A percentile compares a stretch with the other conserved stretches of the same genome.
These are phyloP conservation scores for Sphenostylis stenocarpa DNA, from an alignment of 306 rosid species.

Conservation along the genomic window DNA sequence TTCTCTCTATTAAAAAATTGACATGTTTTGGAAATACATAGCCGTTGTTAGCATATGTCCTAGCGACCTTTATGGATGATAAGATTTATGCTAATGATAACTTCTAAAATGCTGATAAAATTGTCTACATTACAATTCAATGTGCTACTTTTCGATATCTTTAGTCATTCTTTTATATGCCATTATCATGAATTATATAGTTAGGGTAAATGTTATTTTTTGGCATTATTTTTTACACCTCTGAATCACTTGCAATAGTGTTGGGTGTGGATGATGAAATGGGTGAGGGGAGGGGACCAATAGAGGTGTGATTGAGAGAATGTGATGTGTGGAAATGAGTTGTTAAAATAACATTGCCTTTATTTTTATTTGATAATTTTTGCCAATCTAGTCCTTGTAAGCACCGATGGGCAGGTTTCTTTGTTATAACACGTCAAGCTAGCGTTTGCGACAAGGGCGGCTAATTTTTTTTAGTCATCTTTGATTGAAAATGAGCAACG, in stretches of 20 bases:
- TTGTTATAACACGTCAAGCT: neutral
- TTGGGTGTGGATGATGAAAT: neutral
- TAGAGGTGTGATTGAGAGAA: neutral
- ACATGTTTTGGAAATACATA: neutral
- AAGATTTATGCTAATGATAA: neutral
- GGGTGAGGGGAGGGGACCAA: neutral
- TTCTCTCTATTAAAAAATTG: neutral
- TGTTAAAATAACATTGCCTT: neutral
- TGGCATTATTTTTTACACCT: neutral
- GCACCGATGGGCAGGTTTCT: neutral
- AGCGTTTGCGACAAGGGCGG: neutral
- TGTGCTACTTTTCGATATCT: neutral
- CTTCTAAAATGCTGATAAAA: slow-evolving; percentile 1
- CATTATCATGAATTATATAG: neutral
- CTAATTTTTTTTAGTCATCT: neutral
- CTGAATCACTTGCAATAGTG: neutral
- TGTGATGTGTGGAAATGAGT: neutral
- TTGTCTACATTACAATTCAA: neutral
- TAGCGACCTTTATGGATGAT: neutral
- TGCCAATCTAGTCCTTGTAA: neutral
- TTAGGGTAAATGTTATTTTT: neutral
- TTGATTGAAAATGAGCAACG: neutral
- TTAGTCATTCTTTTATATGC: neutral
- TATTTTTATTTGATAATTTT: neutral
- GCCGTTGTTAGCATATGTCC: neutral